Base-by-base conservation (phyloP, 257 asterid species). In the Plantago ovata region DNA sequence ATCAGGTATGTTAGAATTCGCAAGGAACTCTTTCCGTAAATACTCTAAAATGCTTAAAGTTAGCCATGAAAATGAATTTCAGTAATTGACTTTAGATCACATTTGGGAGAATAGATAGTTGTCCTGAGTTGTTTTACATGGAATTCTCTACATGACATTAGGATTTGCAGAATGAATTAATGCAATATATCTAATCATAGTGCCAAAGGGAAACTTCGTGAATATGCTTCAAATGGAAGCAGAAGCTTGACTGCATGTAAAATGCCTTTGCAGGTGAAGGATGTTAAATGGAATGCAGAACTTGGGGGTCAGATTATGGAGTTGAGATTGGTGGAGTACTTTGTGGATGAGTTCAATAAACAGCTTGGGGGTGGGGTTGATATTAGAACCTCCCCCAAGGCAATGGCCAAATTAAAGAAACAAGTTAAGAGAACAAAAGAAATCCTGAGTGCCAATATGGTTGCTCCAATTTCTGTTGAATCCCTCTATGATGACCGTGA, bases 381-480 rank as follows among this genome's bases (percentile, higher is more conserved):
- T 64, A 71, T 93, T 55, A 82, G 98, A 57, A 79, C 76, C 40
- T 86, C 87, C 12, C 86, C 96, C 3, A 93, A 89, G 84, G 83
- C 98, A 6, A 93, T 93, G 94, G 98, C 98, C 68, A 93, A 93
- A 64, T 58, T 93, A 71, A 93, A 89, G 81, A 93, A 93, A 77
- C 98, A 93, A 79, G 96, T 93, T 61, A 93, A 93, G 68, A 90
- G 97, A 60, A 93, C 98, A 12, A 93, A 93, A 73, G 98, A 93
- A 78, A 93, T 93, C 72, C 73, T 93, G 63, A 93, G 98, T 65
- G 98, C 98, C 73, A 93, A 93, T 66, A 71, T 85, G 62, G 70
- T 68, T 73, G 98, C 98, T 69, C 96, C 98, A 38, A 84, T 93
- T 46, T 93, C 98, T 40, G 98, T 93, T 19, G 98, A 93, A 71